These are phyloP conservation scores for Fomes fomentarius DNA, from an alignment of 1,284 basidiomycete species.

Conservation along the genomic window DNA sequence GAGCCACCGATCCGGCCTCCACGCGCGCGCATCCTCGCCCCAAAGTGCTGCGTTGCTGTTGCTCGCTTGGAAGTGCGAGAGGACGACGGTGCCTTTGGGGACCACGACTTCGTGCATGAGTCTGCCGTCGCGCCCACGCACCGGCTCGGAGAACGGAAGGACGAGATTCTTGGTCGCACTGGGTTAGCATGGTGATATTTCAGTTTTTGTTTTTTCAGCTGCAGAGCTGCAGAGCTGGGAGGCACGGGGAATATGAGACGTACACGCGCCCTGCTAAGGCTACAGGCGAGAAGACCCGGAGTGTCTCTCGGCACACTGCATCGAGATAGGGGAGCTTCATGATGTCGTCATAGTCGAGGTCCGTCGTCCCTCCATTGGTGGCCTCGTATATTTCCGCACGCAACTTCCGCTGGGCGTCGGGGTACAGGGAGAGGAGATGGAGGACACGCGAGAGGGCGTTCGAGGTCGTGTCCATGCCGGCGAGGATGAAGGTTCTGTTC, in stretches of 20 bases:
- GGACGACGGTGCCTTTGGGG: conserved; percentile 12
- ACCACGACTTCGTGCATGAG: conserved; percentile 19
- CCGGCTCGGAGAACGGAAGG: conserved; percentile 18
- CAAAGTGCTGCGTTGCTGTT: conserved; percentile 23
- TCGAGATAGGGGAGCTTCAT: conserved; percentile 17
- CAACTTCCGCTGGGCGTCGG: background rate
- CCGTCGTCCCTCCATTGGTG: background rate
- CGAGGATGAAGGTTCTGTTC: background rate
- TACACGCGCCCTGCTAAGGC: background rate
- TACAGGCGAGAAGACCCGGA: conserved; percentile 1
- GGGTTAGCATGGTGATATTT: background rate
- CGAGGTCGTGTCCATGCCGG: conserved; percentile 5
- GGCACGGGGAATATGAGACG: background rate
- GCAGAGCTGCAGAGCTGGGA: too few species aligned
- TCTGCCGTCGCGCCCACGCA: conserved; percentile 15
- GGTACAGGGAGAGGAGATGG: background rate
- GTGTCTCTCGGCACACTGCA: background rate
- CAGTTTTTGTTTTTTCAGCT: background rate
- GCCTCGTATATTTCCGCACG: background rate
- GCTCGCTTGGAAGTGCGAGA: conserved; percentile 20
- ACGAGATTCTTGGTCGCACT: conserved; percentile 14
- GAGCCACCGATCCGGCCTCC: conserved; percentile 29
- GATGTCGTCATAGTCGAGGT: conserved; percentile 15
- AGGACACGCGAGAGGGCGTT: conserved; percentile 4
- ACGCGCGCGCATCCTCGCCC: conserved; percentile 27